Percentiles rank a stretch among this genome's conserved stretches.
Conservation (phyloP, 148 eudicot species). For the Hydrangea macrophylla region DNA sequence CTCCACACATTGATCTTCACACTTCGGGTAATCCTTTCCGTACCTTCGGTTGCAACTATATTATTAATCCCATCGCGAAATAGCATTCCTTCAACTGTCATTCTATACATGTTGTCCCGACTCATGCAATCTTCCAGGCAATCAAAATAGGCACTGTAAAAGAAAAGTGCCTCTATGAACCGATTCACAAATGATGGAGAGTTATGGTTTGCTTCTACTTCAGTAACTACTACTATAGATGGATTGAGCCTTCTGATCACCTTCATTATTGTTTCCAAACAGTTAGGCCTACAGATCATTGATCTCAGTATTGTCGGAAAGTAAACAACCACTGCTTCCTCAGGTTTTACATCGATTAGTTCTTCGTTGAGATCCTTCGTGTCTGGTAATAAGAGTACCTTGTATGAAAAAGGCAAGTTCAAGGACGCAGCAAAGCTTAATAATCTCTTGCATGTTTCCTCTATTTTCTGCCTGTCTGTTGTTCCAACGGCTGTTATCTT, state of each 20-base stretch:
- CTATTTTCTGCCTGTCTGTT: constrained; percentile 9
- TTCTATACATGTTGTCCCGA: constrained; percentile 12
- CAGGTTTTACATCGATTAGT: constrained; percentile 12
- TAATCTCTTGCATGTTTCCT: constrained; percentile 25
- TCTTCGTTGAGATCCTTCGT: constrained; percentile 24
- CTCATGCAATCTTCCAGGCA: constrained; percentile 29
- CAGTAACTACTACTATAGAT: constrained; percentile 25
- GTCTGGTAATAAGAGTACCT: constrained; percentile 23
- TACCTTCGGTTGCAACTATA: constrained; percentile 33
- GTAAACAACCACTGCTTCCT: constrained; percentile 27
- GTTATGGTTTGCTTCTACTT: constrained; percentile 44
- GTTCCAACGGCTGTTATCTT: constrained; percentile 33
- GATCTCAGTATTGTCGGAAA: constrained; percentile 9
- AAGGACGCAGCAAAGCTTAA: constrained; percentile 22
- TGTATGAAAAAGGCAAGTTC: constrained; percentile 29
- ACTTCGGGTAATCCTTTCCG: constrained; percentile 28
- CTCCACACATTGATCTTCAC: constrained; percentile 35
- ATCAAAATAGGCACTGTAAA: constrained; percentile 33
- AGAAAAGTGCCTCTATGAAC: constrained; percentile 38
- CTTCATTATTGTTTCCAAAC: constrained; percentile 29
- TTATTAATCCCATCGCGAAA: constrained; percentile 22
- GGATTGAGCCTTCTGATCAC: constrained; percentile 27
- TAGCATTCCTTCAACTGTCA: constrained; percentile 12
- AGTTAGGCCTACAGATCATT: constrained; percentile 23
- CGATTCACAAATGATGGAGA: constrained; percentile 41